Conservation (phyloP, 2,329 filamentous ascomycete species). For the Juglanconis sp. region DNA sequence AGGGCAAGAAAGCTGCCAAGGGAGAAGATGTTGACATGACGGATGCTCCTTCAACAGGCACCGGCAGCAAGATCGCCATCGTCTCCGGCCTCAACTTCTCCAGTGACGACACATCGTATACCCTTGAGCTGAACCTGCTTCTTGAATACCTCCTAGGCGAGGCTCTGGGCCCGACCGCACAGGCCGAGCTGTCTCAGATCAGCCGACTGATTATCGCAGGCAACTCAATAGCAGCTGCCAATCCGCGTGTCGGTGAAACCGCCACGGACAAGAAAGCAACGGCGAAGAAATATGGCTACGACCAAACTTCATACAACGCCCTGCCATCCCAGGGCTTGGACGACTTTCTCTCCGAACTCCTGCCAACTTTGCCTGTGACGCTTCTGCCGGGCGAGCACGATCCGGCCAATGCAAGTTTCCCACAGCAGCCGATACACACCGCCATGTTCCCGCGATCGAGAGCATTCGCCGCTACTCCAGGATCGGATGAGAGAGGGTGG, state of each 20-base stretch:
- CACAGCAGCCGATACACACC: constrained; percentile 88
- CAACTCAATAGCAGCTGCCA: constrained; percentile 66
- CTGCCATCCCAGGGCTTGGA: constrained; percentile 81
- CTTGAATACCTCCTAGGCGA: constrained; percentile 88
- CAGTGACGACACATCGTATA: constrained; percentile 67
- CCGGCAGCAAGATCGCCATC: constrained; percentile 67
- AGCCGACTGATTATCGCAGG: constrained; percentile 87
- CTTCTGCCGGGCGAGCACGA: constrained; percentile 81
- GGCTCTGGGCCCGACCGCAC: constrained; percentile 57
- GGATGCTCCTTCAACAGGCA: constrained; percentile 32
- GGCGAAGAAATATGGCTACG: constrained; percentile 89
- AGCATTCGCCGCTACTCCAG: constrained; percentile 57
- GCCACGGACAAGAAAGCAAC: constrained; percentile 37
- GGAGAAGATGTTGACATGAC: constrained; percentile 59
- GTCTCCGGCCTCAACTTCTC: constrained; percentile 86
- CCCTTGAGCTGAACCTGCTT: constrained; percentile 72
- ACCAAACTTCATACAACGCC: constrained; percentile 82
- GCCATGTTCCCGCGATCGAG: constrained; percentile 83
- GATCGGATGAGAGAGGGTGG: constrained; percentile 59
- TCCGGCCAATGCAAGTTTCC: constrained; percentile 83
- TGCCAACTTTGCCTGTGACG: constrained; percentile 85
- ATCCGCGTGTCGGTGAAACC: constrained; percentile 13
- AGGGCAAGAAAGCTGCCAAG: constrained; percentile 35
- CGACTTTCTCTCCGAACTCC: constrained; percentile 72
- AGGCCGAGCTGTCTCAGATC: constrained; percentile 63